phyloP scores from a whole-genome alignment of 805 yeast genomes.

The Barnettozyma sucrosica region DNA sequence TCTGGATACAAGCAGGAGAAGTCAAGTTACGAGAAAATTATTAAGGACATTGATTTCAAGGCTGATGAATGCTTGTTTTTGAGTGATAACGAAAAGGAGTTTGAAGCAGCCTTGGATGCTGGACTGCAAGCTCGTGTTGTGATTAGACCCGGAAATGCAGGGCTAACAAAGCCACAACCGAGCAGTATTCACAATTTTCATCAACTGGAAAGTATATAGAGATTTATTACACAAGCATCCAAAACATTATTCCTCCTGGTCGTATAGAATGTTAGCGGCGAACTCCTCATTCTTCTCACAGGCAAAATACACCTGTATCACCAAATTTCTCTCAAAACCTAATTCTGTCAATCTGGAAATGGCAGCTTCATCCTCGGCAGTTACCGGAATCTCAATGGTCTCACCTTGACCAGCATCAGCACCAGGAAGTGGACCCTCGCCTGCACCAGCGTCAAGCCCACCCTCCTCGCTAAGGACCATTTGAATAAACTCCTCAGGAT shows the following conservation, averaged over 20 bases:
- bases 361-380: conserved; percentile 86
- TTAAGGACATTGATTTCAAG: conserved; percentile 32
- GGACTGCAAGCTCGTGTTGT: conserved; percentile 58
- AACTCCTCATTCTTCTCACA: conserved; percentile 97
- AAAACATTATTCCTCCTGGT: conserved; percentile 33
- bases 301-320: conserved; percentile 91
- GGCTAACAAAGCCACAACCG: conserved; percentile 29
- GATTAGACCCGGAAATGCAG: conserved; percentile 70
- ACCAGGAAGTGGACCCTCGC: conserved; percentile 18
- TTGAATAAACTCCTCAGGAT: conserved; percentile 86
- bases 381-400: conserved; percentile 48
- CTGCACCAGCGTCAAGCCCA: conserved; percentile 34
- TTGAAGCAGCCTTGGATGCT: conserved; percentile 64
- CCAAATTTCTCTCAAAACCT: conserved; percentile 86
- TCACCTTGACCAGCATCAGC: conserved; percentile 30
- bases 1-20: conserved; percentile 65
- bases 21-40: conserved; percentile 54
- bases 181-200: conserved; percentile 28
- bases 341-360: conserved; percentile 83
- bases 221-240: neutral
- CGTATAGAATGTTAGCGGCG: conserved; percentile 85
- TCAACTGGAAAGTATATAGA: conserved; percentile 15
- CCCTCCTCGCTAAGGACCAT: conserved; percentile 52
- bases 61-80: conserved; percentile 48
- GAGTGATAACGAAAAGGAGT: conserved; percentile 77